Conservation (phyloP, 768 basidiomycete genomes). For the Phaeolepiota aurea region DNA sequence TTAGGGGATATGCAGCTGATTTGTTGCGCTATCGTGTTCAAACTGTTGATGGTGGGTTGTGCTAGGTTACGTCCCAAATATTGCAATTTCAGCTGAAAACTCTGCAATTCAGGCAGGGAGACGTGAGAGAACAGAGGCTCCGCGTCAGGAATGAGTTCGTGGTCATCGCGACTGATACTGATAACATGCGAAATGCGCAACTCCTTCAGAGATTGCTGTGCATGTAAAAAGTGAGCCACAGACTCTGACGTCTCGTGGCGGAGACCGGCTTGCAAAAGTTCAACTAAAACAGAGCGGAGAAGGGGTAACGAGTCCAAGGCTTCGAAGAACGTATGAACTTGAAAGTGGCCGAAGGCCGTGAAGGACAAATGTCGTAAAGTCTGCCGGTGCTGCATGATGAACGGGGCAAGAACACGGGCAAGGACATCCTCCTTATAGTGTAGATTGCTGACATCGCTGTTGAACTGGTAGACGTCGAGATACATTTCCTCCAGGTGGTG, state of each 20-base stretch:
- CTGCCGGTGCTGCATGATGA: neutral
- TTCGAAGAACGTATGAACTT: neutral
- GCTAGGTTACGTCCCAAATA: too few relatives aligned
- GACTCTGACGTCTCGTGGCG: neutral
- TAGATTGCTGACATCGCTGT: neutral
- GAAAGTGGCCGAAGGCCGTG: neutral
- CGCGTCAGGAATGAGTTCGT: too few relatives aligned
- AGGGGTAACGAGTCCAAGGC: conserved; percentile 4
- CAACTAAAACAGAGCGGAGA: neutral
- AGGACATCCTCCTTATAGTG: neutral
- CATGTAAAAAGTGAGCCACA: neutral
- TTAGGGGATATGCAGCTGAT: neutral
- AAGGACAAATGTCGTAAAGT: neutral
- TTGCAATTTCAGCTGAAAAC: neutral
- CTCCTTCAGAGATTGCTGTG: neutral
- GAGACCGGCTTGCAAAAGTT: neutral
- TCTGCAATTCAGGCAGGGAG: neutral
- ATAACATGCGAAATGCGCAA: too few relatives aligned
- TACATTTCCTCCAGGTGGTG: neutral
- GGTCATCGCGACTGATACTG: neutral
- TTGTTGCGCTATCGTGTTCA: too few relatives aligned
- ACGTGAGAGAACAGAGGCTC: neutral
- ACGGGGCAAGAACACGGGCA: neutral
- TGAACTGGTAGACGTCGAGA: too few relatives aligned
- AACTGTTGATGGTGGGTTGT: too few relatives aligned